Evolutionary conservation across 2,329 filamentous ascomycete genomes (phyloP), one percentile per base, ranked within the genome.

Genomic region (Whalleya microplaca): DNA sequence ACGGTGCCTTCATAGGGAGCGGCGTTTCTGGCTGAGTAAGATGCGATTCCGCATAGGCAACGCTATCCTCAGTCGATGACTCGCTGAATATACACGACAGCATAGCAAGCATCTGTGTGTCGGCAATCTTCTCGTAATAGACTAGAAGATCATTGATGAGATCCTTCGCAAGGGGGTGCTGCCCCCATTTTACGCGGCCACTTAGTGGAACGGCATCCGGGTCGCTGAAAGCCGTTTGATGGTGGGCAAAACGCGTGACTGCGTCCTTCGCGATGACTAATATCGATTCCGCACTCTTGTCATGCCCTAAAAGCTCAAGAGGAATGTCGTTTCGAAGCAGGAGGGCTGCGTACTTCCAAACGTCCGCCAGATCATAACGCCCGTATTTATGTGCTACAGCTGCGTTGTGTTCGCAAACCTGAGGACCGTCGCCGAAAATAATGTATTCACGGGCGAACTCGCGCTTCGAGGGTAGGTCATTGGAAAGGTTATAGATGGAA

Each of bases 391-490:
- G 81, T 8, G 94, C 93, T 45, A 96, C 86, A 1, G 76, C 75
- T 8, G 92, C 91, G 71, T 99, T 99, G 66, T 96, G 89, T 44
- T 84, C 80, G 72, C 94, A 98, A 2, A 96, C 86, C 40, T 89
- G 84, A n/a, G 86, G 84, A 0, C 90, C 89, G 58, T 92, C 86
- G 2, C 92, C 92, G 70, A 95, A 93, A 14, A 97, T 89, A 21
- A 83, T 83, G 73, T 98, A 99, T 63, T 90, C 84, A 55, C 85
- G 78, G 1, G 92, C 95, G 59, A 97, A 82, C 52, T 86, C 81
- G 56, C 82, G 82, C 71, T 92, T 95, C 2, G 91, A 89, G 0
- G 93, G 93, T n/a, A 96, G 75, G 12, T 92, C 72, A 46, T 84
- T 78, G 9, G 84, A 83, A 21, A 96, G 71, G 59, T 91, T 82